Conservation (phyloP, 495 filamentous ascomycete species). For the Trichoderma virens region DNA sequence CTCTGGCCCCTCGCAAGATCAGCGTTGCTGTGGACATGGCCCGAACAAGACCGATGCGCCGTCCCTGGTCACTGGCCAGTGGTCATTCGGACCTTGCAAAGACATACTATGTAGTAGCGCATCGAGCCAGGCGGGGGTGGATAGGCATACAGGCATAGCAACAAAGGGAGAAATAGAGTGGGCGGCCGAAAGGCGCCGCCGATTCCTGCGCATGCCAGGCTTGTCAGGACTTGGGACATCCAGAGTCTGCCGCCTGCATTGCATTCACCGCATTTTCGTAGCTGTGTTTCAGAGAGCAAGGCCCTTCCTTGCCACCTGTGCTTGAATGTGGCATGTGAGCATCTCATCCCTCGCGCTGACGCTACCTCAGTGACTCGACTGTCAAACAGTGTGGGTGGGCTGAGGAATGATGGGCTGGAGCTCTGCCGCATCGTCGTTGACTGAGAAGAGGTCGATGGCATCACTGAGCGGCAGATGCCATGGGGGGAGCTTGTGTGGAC, state of each 20-base stretch:
- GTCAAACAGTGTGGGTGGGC: constrained; percentile 2
- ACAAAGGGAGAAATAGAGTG: not conserved
- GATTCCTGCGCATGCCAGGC: not conserved
- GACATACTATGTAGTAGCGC: not conserved
- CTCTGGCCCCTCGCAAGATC: constrained; percentile 6
- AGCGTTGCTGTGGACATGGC: constrained; percentile 2
- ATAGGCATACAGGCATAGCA: not conserved
- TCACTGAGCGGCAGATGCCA: not conserved
- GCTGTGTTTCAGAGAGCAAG: constrained; percentile 6
- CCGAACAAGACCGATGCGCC: constrained; percentile 5
- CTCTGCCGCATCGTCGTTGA: not conserved
- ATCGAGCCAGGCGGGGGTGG: constrained; percentile 1
- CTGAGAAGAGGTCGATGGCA: not conserved
- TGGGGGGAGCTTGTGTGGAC: not conserved
- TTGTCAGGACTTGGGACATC: not conserved
- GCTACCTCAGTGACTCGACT: not conserved
- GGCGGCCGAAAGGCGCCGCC: constrained; percentile 1
- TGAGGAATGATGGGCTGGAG: constrained; percentile 3
- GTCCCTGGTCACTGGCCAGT: not conserved
- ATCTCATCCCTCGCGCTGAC: constrained; percentile 6
- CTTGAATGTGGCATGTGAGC: not conserved
- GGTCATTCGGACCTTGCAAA: constrained; percentile 1
- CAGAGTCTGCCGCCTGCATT: not conserved
- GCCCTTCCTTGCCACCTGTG: not conserved
- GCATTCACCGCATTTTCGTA: constrained; percentile 8